A percentile compares a stretch with the other conserved stretches of the same genome.
phyloP scores from a whole-genome alignment of 2,329 filamentous ascomycete species.

The Fusarium sp. region DNA sequence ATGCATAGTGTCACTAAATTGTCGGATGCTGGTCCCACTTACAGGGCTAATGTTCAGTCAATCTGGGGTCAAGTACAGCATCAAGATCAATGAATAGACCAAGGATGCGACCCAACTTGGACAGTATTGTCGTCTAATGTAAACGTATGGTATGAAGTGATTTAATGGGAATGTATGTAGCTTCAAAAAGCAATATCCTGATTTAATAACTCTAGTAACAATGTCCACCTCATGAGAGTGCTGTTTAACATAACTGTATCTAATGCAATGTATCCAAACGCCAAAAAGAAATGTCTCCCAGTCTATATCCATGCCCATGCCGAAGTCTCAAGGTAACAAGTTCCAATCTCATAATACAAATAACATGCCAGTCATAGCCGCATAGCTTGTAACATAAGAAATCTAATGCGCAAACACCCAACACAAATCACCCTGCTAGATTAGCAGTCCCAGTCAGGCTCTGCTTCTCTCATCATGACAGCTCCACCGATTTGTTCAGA shows the following conservation, averaged over 20 bases:
- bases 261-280: conserved; percentile 12
- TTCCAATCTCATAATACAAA: neutral
- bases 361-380: neutral
- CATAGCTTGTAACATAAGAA: neutral
- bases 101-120: too few relatives aligned
- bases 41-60: too few relatives aligned
- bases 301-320: neutral
- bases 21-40: neutral
- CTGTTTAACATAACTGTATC: conserved; percentile 1
- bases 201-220: conserved; percentile 3
- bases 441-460: conserved; percentile 58
- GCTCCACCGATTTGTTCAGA: conserved; percentile 60
- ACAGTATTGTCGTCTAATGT: neutral
- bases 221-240: neutral
- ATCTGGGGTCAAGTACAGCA: neutral
- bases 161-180: neutral
- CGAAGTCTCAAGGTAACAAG: neutral
- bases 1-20: neutral
- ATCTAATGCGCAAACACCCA: neutral
- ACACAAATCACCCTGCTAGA: conserved; percentile 5
- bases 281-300: conserved; percentile 7
- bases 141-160: neutral
- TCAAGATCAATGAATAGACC: neutral
- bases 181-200: neutral
- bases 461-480: conserved; percentile 58